Evolutionary conservation across 108 stramenopile species (phyloP).

Genomic region (Discostella stelligeroides): DNA sequence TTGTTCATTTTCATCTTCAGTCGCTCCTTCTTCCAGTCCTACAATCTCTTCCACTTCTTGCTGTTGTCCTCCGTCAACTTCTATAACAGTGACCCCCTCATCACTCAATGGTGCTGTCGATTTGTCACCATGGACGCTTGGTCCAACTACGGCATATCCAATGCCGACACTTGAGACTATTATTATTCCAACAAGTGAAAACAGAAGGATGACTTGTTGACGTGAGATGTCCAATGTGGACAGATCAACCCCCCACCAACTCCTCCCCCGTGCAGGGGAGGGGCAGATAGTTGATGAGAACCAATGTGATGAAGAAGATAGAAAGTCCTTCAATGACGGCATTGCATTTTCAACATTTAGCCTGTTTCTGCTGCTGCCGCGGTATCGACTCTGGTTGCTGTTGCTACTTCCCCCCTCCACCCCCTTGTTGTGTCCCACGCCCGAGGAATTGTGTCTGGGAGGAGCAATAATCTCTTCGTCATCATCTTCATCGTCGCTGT

Average conservation of each 20-base stretch:
- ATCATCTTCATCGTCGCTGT: conserved; percentile 9
- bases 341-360: too few relatives aligned
- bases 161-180: conserved; percentile 28
- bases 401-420: conserved; percentile 12
- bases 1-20: conserved; percentile 14
- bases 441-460: conserved; percentile 13
- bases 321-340: too few relatives aligned
- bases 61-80: too few relatives aligned
- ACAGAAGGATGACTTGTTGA: conserved; percentile 11
- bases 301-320: too few relatives aligned
- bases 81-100: too few relatives aligned
- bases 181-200: conserved; percentile 20
- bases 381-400: too few relatives aligned
- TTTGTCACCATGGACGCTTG: background rate
- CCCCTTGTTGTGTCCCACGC: background rate
- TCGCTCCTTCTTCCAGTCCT: background rate
- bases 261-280: too few relatives aligned
- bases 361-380: too few relatives aligned
- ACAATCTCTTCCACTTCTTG: too few relatives aligned
- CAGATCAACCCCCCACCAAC: too few relatives aligned
- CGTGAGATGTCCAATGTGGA: background rate
- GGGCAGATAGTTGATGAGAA: too few relatives aligned
- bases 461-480: conserved; percentile 32
- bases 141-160: conserved; percentile 27
- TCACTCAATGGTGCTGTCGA: too few relatives aligned